Conservation (phyloP, 495 filamentous ascomycete genomes). For the Xylaria curta region DNA sequence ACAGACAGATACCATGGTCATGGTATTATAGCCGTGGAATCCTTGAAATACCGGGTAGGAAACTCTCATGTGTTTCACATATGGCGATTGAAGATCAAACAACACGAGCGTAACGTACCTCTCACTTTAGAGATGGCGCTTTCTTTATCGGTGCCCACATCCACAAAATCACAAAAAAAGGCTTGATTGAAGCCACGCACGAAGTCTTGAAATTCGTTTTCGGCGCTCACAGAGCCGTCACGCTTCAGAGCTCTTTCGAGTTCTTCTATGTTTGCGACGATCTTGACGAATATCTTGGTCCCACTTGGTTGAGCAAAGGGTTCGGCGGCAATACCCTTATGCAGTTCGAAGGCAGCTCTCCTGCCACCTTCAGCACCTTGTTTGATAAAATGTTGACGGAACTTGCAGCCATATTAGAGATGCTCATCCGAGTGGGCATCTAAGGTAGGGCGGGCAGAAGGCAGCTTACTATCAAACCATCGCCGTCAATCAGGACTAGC, state of each 20-base stretch:
- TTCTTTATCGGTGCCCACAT: constrained; percentile 74
- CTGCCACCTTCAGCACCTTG: constrained; percentile 74
- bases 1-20: background rate
- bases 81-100: background rate
- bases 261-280: constrained; percentile 72
- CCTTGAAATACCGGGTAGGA: background rate
- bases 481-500: constrained; percentile 77
- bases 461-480: constrained; percentile 69
- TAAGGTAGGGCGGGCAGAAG: background rate
- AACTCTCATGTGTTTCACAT: background rate
- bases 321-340: constrained; percentile 59
- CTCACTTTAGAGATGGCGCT: constrained; percentile 75
- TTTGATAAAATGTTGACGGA: constrained; percentile 68
- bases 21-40: background rate
- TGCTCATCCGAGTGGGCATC: constrained; percentile 15
- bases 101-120: constrained; percentile 58
- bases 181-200: constrained; percentile 77
- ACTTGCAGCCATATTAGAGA: constrained; percentile 50
- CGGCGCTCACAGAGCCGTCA: constrained; percentile 61
- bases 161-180: constrained; percentile 75
- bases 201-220: constrained; percentile 68
- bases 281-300: constrained; percentile 66
- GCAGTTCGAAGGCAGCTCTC: constrained; percentile 69
- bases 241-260: constrained; percentile 66
- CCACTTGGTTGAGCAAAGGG: constrained; percentile 44